phyloP scores from a whole-genome alignment of 2,329 filamentous ascomycete genomes.

The Drechslera avenae region DNA sequence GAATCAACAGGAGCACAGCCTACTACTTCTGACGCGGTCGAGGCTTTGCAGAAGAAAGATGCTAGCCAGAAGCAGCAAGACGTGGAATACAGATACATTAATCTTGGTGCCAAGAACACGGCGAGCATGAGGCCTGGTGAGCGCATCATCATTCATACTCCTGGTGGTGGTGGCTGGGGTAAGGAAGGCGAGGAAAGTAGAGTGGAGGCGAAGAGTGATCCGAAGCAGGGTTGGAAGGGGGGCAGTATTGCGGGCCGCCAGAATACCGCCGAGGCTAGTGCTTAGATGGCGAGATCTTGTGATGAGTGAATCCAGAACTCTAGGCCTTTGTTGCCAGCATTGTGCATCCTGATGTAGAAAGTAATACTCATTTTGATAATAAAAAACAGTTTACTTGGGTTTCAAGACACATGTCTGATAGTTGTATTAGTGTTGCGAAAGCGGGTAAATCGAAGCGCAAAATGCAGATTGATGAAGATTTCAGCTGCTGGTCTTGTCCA shows the following conservation, averaged over 20 bases:
- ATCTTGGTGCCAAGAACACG: slow-evolving; percentile 79
- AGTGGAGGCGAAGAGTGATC: slow-evolving; percentile 60
- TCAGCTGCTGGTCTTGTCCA: no score
- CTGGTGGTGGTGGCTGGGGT: slow-evolving; percentile 81
- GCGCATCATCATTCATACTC: slow-evolving; percentile 76
- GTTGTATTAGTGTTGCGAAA: no score
- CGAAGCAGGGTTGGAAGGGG: slow-evolving; percentile 63
- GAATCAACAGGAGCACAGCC: slow-evolving; percentile 41
- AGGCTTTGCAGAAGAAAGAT: slow-evolving; percentile 38
- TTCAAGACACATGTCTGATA: no score
- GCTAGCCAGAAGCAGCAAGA: slow-evolving; percentile 43
- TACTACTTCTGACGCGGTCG: slow-evolving; percentile 54
- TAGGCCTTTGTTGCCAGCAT: no score
- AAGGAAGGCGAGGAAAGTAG: slow-evolving; percentile 62
- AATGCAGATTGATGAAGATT: no score
- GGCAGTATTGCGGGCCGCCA: slow-evolving; percentile 63
- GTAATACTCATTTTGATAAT: no score
- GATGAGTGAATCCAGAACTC: no score
- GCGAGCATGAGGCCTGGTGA: slow-evolving; percentile 77
- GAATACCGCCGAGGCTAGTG: slow-evolving; percentile 56
- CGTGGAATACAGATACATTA: slow-evolving; percentile 67
- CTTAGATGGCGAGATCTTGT: slow-evolving; percentile 4
- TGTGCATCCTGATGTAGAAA: no score
- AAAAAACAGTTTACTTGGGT: no score
- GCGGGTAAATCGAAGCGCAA: no score